Evolutionary conservation across 2,329 filamentous ascomycete genomes (phyloP), one percentile per base, ranked within the genome.

Genomic region (Lomentospora prolificans): DNA sequence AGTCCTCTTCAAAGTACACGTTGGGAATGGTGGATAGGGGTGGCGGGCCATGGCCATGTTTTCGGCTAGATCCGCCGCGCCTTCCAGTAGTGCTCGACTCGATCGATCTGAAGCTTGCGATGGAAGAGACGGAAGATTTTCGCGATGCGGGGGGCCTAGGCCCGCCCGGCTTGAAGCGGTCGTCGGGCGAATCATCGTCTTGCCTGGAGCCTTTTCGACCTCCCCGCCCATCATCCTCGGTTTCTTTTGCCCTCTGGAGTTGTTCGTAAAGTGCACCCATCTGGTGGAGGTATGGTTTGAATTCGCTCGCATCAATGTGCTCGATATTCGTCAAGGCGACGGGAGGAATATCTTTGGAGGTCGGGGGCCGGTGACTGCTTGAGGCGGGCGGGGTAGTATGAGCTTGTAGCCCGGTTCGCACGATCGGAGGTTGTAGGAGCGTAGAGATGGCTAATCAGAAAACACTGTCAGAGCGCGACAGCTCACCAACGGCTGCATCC

Each of bases 1-100:
- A 99, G 63, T 90, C 85, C 31, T 95, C 88, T 55, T 97, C 94
- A 63, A 96, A 96, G 66, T 97, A 99, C 9, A 99, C 89, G 51
- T 75, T 81, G 0, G 94, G 94, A 46, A 99, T 96, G 0, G 91
- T 97, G 3, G 90, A 94, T 27, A 99, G 69, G 0, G 91, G 94
- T 1, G 94, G 90, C 1, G 88, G 84, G 0, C 87, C 87, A 58
- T 91, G 87, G 0, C 78, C 70, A 41, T 77, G 77, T 61, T 85
- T 82, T 63, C 81, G 81, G 57, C 72, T 70, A 60, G 76, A 77
- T 19, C 72, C 70, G 5, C 75, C 73, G 59, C 74, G 76, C 25
- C 73, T 70, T 55, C 76, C 70, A 53, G 77, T 70, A 2, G 70
- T 10, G 22, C 19, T n/a, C 3, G 39, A 52, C 8, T 50, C 51